Evolutionary conservation across 2,329 filamentous ascomycete species (phyloP), one percentile per base, ranked within the genome.

Genomic region (Dichotomopilus funicola): DNA sequence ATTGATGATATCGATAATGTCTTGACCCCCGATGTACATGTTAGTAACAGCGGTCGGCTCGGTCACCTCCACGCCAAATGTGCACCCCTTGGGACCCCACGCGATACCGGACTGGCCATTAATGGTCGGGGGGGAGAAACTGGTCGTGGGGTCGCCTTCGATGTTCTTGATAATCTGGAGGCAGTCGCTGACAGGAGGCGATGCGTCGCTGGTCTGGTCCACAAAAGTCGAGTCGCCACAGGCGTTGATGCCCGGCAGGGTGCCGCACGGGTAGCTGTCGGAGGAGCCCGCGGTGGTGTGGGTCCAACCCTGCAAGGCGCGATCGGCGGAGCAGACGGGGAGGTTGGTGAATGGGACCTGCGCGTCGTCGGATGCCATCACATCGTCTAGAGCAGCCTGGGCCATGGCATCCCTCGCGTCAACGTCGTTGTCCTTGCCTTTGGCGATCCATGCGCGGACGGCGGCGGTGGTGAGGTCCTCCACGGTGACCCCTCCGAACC

Each of bases 291-390:
- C 10, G 12, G 3, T 2, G 38, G 27, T 11, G 31, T 31, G 35
- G 12, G 41, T 49, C 70, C 70, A 74, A 31, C 65, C 62, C 55
- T 64, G 55, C 40, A 53, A 68, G 10, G 71, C 73, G 5, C 60
- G 58, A 7, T 68, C 64, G 35, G 67, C 57, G 51, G 64, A 67
- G 63, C 72, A 74, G 12, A 75, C 69, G 40, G 72, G 72, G 1
- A 74, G 63, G 6, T 62, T 65, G 42, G 74, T 63, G 55, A 67
- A 68, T 1, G 72, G 72, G 0, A 70, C 67, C 0, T 66, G 69
- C 5, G 66, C 70, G 42, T 73, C 53, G 54, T 71, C 66, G 35
- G 55, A 62, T 31, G 38, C 19, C 9, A 19, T 33, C 8, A 4
- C 6, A 12, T 2, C 10, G 35, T 8, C 13, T 31, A 31, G 13